Percentiles rank a stretch among this genome's conserved stretches.
Evolutionary conservation across 2,329 filamentous ascomycete genomes (phyloP).

Genomic region (Cercospora sp.): DNA sequence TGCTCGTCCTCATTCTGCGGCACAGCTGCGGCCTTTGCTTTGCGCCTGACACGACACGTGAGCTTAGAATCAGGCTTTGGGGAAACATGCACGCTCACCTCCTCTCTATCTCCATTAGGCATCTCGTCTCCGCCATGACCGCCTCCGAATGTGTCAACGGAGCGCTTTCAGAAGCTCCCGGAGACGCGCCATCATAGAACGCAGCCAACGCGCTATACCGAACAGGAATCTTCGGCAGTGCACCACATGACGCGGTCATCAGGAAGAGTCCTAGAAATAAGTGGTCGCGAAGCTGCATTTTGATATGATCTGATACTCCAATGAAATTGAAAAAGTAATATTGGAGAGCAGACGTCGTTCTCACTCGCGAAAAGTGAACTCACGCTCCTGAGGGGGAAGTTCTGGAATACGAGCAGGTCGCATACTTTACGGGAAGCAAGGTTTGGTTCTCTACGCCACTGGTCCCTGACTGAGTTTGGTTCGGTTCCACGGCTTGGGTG

Average conservation of each 20-base stretch:
- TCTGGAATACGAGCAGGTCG: not conserved
- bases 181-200: not conserved
- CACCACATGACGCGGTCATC: not conserved
- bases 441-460: not conserved
- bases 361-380: not conserved
- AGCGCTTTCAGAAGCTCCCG: not conserved
- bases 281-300: not conserved
- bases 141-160: constrained; percentile 1
- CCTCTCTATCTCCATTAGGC: not conserved
- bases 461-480: not conserved
- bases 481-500: not conserved
- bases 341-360: not conserved
- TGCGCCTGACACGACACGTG: not conserved
- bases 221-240: not conserved
- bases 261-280: not conserved
- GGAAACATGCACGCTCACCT: not conserved
- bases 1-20: not conserved
- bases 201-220: not conserved
- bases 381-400: not conserved
- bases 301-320: not conserved
- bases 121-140: not conserved
- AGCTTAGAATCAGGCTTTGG: not conserved
- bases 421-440: not conserved
- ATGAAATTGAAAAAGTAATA: not conserved
- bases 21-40: not conserved